Base-by-base conservation (phyloP, 352 stramenopile genomes). In the Phytophthora europaea region DNA sequence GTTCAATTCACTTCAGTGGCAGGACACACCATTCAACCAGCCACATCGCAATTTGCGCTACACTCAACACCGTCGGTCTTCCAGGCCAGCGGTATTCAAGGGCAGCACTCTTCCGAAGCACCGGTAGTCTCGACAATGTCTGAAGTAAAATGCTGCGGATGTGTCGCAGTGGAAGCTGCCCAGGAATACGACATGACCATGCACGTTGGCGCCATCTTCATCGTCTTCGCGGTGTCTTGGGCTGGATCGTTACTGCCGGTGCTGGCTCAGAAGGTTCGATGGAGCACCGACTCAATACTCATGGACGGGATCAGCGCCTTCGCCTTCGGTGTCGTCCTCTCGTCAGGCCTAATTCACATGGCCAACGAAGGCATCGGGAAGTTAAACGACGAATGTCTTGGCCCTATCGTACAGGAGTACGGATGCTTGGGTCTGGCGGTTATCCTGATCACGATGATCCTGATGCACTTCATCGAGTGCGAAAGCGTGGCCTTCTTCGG, bases 291-390 rank as follows among this genome's bases (percentile, higher is more conserved):
- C 18, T 69, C 73, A 15, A 67, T 82, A 5, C 31, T 79, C 7
- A 78, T 90, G 60, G 72, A 84, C 40, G 79, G 67, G 36, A 73
- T 89, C 36, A 78, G 84, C 31, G 67, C 81, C 1, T 87, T 91
- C 34, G 78, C 80, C 6, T 85, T 83, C 58, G 87, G 87, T 51
- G 83, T 91, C 3, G 81, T 94, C 45, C 75, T 92, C 38, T 43
- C 72, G 48, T 91, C 84, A 23, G 80, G 79, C 13, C 72, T 92
- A n/a, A 89, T 94, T 45, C 87, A 94, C 65, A 89, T 91, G 75
- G 75, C 90, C 40, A 83, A 78, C 51, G 82, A 89, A 40, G 83
- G 75, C 20, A 65, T 83, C 34, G 75, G 84, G 23, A 83, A 77
- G 53, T 73, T 94, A 16, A 80, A 75, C 36, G 63, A 91, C 15